Conservation (phyloP, 352 stramenopile species). For the Pythium vanterpoolii region DNA sequence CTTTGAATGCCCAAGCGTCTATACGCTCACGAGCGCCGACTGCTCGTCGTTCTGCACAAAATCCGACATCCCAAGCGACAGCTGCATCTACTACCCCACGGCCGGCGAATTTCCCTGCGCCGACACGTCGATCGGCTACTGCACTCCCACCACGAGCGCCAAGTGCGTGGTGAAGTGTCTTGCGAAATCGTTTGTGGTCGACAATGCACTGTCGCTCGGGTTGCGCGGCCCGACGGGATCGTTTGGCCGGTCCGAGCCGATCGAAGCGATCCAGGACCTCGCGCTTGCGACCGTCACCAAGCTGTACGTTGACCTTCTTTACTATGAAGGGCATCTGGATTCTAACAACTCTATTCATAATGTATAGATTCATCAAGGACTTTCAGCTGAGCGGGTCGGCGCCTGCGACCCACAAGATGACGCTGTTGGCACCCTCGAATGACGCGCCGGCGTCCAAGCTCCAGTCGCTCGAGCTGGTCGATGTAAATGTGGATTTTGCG, state of each 20-base stretch:
- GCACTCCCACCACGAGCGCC: constrained; percentile 5
- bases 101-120: constrained; percentile 10
- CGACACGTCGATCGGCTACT: constrained; percentile 22
- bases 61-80: constrained; percentile 7
- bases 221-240: constrained; percentile 15
- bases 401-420: constrained; percentile 12
- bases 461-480: constrained; percentile 14
- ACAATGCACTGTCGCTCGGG: constrained; percentile 14
- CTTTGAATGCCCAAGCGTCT: constrained; percentile 13
- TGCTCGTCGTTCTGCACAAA: constrained; percentile 16
- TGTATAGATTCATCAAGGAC: constrained; percentile 17
- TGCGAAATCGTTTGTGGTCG: constrained; percentile 12
- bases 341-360: not conserved
- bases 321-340: not conserved
- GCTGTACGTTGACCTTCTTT: constrained; percentile 6
- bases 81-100: constrained; percentile 22
- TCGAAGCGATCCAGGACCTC: constrained; percentile 17
- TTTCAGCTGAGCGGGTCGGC: constrained; percentile 5
- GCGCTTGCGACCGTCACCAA: constrained; percentile 9
- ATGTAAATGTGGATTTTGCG: constrained; percentile 13
- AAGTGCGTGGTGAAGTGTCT: constrained; percentile 19
- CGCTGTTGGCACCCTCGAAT: constrained; percentile 1
- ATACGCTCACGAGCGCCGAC: constrained; percentile 19
- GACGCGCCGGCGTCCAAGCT: constrained; percentile 3
- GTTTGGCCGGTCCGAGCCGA: constrained; percentile 15